Base-by-base conservation (phyloP, 192 early-diverging fungal species). In the Ramicandelaber brevisporus region DNA sequence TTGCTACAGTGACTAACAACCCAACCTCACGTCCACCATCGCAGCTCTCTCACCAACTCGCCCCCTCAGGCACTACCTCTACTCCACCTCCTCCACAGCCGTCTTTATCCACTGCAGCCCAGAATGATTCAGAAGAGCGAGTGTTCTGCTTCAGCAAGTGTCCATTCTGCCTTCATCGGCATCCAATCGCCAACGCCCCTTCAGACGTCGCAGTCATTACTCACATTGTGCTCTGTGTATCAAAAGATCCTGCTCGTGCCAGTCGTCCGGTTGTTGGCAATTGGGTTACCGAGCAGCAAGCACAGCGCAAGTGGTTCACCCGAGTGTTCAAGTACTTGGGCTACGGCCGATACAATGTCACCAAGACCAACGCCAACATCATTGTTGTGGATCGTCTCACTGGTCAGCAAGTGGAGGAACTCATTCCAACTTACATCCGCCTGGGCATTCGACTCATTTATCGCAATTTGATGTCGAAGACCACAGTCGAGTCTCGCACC, bases 391-490 rank as follows among this genome's bases (percentile, higher is more conserved):
- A 79, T 30, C 59, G 78, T 8, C 18, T 28, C 18, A 67, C 63
- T 6, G 76, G 76, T 1, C 60, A 59, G 17, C 45, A 78, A 17
- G 30, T 64, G 11, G 75, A 83, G 43, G 79, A 83, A 40, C 62
- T 66, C 27, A 83, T 83, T 51, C 61, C 70, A 13, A 50, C 66
- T 0, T 84, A 75, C 43, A 50, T 84, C 15, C 57, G 77, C 0
- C 48, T 80, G 8, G 79, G 72, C 14, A 78, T 83, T 42, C 66
- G 76, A n/a, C 31, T 83, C 6, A 34, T 83, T 2, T 83, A 80
- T 39, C 67, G 65, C 40, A 65, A 61, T 16, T 57, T 54, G 16
- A 60, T 51, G 13, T 29, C 41, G 2, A 41, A 40, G 12, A 34
- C 36, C 5, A 11, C 26, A 2, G 30, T 20, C 4, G n/a, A 12